Conservation (phyloP, 306 rosid genomes). For the Begonia peltatifolia region DNA sequence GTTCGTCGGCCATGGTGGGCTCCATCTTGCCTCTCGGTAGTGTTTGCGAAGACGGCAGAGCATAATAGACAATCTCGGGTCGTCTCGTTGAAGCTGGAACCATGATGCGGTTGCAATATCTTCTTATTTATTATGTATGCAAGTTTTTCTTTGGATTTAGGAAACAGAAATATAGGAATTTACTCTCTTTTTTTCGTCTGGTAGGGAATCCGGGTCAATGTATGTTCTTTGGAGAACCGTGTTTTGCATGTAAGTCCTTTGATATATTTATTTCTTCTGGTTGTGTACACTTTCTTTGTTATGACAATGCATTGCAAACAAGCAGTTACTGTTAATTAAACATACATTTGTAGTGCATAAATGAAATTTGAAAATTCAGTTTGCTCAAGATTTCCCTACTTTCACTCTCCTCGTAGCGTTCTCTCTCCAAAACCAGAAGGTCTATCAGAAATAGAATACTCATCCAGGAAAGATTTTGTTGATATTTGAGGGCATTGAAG, state of each 20-base stretch:
- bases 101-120: slow-evolving; percentile 27
- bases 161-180: slow-evolving; percentile 54
- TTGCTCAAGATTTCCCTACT: too few species aligned
- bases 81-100: slow-evolving; percentile 98
- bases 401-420: too few species aligned
- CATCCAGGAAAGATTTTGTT: too few species aligned
- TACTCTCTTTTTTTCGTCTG: slow-evolving; percentile 9
- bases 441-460: too few species aligned
- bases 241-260: slow-evolving; percentile 23
- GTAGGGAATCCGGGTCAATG: slow-evolving; percentile 15
- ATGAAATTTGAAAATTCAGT: too few species aligned
- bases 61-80: slow-evolving; percentile 96
- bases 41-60: slow-evolving; percentile 78
- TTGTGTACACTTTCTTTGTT: slow-evolving; percentile 9
- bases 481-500: too few species aligned
- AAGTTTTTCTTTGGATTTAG: slow-evolving; percentile 18
- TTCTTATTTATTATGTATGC: slow-evolving; percentile 44
- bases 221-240: slow-evolving; percentile 46
- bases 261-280: slow-evolving; percentile 22
- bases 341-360: too few species aligned
- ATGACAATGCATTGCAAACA: slow-evolving; percentile 7
- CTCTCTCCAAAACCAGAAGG: too few species aligned
- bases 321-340: background rate
- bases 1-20: slow-evolving; percentile 99
- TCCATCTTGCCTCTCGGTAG: slow-evolving; percentile 77